phyloP scores from a whole-genome alignment of 345 rosid species.

The Gynandropsis gynandra region DNA sequence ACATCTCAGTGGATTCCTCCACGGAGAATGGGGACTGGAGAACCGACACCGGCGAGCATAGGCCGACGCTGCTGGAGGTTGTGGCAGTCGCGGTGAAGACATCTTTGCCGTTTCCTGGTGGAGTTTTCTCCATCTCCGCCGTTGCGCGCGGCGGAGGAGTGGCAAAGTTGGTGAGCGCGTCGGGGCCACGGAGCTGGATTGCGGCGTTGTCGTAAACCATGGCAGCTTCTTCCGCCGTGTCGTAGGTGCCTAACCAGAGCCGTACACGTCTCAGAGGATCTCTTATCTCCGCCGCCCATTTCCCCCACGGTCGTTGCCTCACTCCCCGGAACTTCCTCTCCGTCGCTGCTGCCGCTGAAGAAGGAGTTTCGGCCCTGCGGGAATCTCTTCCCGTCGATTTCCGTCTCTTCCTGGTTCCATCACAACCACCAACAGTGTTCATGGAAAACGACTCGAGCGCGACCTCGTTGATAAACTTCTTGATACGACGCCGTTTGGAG shows the following conservation, averaged over 20 bases:
- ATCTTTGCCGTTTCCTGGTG: neutral
- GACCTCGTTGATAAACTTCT: slow-evolving; percentile 64
- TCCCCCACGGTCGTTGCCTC: slow-evolving; percentile 95
- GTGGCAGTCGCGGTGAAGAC: neutral
- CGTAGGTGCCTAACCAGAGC: slow-evolving; percentile 84
- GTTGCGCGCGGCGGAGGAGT: slow-evolving; percentile 39
- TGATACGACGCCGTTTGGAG: slow-evolving; percentile 33
- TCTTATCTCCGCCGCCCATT: slow-evolving; percentile 99
- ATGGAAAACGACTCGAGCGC: slow-evolving; percentile 31
- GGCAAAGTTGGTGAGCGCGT: slow-evolving; percentile 75
- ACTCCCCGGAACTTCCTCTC: slow-evolving; percentile 77
- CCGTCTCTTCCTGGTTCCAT: slow-evolving; percentile 8
- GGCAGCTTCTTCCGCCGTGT: slow-evolving; percentile 96
- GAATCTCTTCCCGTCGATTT: too few relatives aligned
- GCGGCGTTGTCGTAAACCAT: slow-evolving; percentile 94
- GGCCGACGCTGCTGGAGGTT: slow-evolving; percentile 26
- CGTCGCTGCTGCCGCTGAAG: slow-evolving; percentile 7
- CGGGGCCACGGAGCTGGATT: slow-evolving; percentile 75
- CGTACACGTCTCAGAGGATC: slow-evolving; percentile 77
- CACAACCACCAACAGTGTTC: neutral
- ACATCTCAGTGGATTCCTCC: slow-evolving; percentile 17
- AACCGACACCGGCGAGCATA: slow-evolving; percentile 66
- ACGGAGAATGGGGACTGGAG: slow-evolving; percentile 55
- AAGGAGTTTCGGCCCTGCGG: neutral
- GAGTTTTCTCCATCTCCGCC: too few relatives aligned